Percentiles rank a stretch among this genome's conserved stretches.
phyloP scores from a whole-genome alignment of 352 stramenopile genomes.

The Globisporangium parvum region DNA sequence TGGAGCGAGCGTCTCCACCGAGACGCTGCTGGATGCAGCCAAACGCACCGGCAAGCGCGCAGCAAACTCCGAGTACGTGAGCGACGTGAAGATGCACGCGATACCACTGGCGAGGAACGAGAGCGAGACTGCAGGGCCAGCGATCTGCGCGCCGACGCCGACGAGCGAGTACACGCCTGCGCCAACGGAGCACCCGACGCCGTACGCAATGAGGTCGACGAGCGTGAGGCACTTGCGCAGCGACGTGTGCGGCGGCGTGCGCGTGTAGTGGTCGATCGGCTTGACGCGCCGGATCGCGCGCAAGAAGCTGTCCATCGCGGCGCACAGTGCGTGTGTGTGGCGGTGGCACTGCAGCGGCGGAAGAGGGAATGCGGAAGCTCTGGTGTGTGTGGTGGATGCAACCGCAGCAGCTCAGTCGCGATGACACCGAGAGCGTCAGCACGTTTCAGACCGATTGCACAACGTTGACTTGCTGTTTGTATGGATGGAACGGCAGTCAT shows the following conservation, averaged over 20 bases:
- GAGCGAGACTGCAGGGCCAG: slow-evolving; percentile 84
- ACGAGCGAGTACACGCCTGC: slow-evolving; percentile 92
- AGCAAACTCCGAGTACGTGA: slow-evolving; percentile 89
- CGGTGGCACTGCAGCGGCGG: not conserved
- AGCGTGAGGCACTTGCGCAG: slow-evolving; percentile 71
- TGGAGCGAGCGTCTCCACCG: no score
- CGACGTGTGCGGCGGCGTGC: slow-evolving; percentile 21
- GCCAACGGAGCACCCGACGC: slow-evolving; percentile 87
- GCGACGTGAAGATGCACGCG: slow-evolving; percentile 88
- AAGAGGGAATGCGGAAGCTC: not conserved
- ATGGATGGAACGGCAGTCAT: no score
- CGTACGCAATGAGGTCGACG: slow-evolving; percentile 81
- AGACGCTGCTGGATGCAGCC: not conserved
- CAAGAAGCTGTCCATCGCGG: slow-evolving; percentile 43
- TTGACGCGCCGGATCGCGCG: slow-evolving; percentile 58
- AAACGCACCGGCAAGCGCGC: slow-evolving; percentile 67
- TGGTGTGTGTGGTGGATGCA: not conserved
- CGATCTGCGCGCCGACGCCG: slow-evolving; percentile 78
- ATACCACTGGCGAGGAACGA: slow-evolving; percentile 87
- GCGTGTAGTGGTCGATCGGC: slow-evolving; percentile 43
- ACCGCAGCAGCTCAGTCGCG: no score
- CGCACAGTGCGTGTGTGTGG: not conserved
- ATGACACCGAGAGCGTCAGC: no score
- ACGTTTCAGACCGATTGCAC: no score
- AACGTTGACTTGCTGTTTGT: no score